Base-by-base conservation (phyloP, 23 red algal species). In the Cyanidiococcus yangmingshanensis region DNA sequence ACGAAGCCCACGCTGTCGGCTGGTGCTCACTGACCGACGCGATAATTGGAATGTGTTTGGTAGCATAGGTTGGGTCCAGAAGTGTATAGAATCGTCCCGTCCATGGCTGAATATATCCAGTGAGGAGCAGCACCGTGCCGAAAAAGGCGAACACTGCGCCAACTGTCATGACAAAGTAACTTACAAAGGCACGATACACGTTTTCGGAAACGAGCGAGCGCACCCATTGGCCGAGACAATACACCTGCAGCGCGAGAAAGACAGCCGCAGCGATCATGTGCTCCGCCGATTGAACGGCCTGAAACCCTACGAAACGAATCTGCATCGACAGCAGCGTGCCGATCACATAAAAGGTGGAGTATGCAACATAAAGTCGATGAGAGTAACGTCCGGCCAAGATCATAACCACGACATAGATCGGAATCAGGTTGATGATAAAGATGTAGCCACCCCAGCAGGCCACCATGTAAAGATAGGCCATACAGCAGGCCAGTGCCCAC, bases 271-370 rank as follows among this genome's bases (percentile, higher is more conserved):
- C 94, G 50, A 85, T 83, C 27, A 98, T 82, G 77, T 98, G 87
- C 58, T 98, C 94, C 1, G 75, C 85, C 39, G 82, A 89, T 40
- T 91, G 85, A 29, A 98, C 87, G 16, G 94, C 94, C 34, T 91
- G 86, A 77, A 98, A 98, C 17, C 94, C 94, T 26, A 98, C 94
- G 86, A 98, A 98, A 35, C 94, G 94, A 79, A 98, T 98, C 76
- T 98, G 94, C 94, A 98, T 98, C 7, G 94, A 98, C 2, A 98
- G 77, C 1, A 98, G 59, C 24, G 94, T 89, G 68, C 94, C 94
- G n/a, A 98, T 63, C 27, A 98, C 76, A 74, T 98, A 98, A 34
- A 91, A 91, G 0, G 85, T 86, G 39, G 82, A 90, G 74, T 98
- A 98, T 24, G 94, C 94, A 40, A 98, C 85, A 50, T 98, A 98